Conservation (phyloP, 83 land plant genomes). For the Picea abies region DNA sequence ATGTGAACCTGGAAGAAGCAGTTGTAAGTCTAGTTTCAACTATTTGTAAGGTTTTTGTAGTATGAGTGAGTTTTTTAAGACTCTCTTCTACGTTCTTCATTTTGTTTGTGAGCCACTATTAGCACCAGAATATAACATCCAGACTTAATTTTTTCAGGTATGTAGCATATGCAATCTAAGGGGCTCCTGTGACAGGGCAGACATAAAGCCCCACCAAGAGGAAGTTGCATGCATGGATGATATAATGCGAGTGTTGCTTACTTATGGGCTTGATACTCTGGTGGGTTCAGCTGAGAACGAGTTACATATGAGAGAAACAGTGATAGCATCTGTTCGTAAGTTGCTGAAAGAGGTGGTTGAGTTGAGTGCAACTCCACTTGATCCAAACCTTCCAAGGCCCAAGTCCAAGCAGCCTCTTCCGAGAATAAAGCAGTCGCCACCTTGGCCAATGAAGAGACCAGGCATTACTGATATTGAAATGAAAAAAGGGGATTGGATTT, state of each 20-base stretch:
- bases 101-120: neutral
- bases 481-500: constrained; percentile 73
- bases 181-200: constrained; percentile 73
- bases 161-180: constrained; percentile 60
- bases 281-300: constrained; percentile 26
- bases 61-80: too few relatives aligned
- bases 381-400: constrained; percentile 39
- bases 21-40: constrained; percentile 42
- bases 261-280: constrained; percentile 47
- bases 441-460: neutral
- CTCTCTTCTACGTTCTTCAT: neutral
- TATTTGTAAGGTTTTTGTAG: too few relatives aligned
- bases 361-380: constrained; percentile 46
- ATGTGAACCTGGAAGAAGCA: constrained; percentile 53
- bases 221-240: constrained; percentile 65
- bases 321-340: constrained; percentile 44
- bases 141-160: constrained; percentile 37
- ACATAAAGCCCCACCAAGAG: constrained; percentile 29
- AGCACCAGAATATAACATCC: neutral
- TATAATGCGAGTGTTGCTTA: constrained; percentile 48
- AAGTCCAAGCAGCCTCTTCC: constrained; percentile 5
- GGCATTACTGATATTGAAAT: constrained; percentile 31
- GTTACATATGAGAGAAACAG: constrained; percentile 14
- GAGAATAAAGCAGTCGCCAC: constrained; percentile 14
- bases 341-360: constrained; percentile 51